Evolutionary conservation across 768 basidiomycete species (phyloP).

Genomic region (Russula foetens): DNA sequence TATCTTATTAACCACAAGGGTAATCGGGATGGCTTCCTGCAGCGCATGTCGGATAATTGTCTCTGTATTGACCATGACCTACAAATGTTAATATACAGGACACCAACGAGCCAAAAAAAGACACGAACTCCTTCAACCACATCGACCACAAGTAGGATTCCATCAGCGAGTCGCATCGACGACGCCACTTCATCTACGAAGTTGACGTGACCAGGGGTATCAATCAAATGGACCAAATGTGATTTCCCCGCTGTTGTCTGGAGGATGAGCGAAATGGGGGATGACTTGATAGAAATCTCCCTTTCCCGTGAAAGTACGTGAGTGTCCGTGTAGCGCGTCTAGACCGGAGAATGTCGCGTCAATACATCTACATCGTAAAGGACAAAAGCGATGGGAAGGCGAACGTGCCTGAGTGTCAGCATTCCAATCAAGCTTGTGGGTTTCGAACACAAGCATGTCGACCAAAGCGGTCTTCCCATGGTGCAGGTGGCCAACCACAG

Average conservation of each 20-base stretch:
- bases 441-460: conserved; percentile 97
- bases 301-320: conserved; percentile 84
- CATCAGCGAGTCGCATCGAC: conserved; percentile 80
- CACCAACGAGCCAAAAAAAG: conserved; percentile 2
- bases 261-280: conserved; percentile 90
- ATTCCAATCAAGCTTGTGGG: conserved; percentile 92
- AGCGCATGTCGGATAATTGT: conserved; percentile 81
- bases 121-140: conserved; percentile 86
- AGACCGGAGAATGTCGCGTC: not conserved
- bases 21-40: conserved; percentile 83
- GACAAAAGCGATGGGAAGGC: not conserved
- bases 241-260: conserved; percentile 85
- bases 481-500: conserved; percentile 92
- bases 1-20: conserved; percentile 94
- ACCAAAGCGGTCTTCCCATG: conserved; percentile 96
- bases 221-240: conserved; percentile 86
- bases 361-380: conserved; percentile 16
- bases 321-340: conserved; percentile 96
- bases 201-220: conserved; percentile 97
- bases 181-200: conserved; percentile 97
- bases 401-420: conserved; percentile 61
- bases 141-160: conserved; percentile 89
- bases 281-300: conserved; percentile 92
- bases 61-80: conserved; percentile 94
- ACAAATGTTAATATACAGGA: conserved; percentile 14